Evolutionary conservation across 129 eudicot genomes (phyloP).

Genomic region (Pulicaria dysenterica): DNA sequence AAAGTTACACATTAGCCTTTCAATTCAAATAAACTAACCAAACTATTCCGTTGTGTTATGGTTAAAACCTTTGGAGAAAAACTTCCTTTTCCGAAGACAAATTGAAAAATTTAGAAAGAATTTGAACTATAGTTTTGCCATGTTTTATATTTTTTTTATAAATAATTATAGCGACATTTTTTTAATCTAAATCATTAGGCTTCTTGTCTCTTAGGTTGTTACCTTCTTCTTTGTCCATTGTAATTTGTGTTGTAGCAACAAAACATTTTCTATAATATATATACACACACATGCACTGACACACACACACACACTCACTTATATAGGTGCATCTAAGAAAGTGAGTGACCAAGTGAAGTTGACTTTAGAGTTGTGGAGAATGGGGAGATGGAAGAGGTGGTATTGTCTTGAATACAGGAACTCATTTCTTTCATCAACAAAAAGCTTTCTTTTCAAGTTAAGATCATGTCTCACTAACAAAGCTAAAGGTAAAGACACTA

Average conservation of each 20-base stretch:
- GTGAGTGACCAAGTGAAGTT: constrained; percentile 32
- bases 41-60: too few relatives aligned
- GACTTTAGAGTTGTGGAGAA: constrained; percentile 39
- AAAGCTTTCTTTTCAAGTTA: constrained; percentile 44
- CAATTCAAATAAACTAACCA: too few relatives aligned
- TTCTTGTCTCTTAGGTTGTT: constrained; percentile 52
- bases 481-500: constrained; percentile 49
- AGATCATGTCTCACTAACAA: constrained; percentile 53
- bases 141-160: background rate
- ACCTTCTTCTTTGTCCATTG: constrained; percentile 45
- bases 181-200: constrained; percentile 38
- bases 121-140: background rate
- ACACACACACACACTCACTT: background rate
- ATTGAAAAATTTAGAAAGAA: too few relatives aligned
- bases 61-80: too few relatives aligned
- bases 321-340: constrained; percentile 23
- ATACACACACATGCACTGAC: background rate
- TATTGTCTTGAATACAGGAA: constrained; percentile 47
- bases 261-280: background rate
- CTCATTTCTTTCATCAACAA: constrained; percentile 50
- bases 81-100: too few relatives aligned
- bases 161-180: constrained; percentile 1
- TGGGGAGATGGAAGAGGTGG: constrained; percentile 56
- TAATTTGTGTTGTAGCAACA: constrained; percentile 42
- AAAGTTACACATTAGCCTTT: too few relatives aligned